phyloP scores from a whole-genome alignment of 2,329 filamentous ascomycete species.

The Fusarium coffeatum region DNA sequence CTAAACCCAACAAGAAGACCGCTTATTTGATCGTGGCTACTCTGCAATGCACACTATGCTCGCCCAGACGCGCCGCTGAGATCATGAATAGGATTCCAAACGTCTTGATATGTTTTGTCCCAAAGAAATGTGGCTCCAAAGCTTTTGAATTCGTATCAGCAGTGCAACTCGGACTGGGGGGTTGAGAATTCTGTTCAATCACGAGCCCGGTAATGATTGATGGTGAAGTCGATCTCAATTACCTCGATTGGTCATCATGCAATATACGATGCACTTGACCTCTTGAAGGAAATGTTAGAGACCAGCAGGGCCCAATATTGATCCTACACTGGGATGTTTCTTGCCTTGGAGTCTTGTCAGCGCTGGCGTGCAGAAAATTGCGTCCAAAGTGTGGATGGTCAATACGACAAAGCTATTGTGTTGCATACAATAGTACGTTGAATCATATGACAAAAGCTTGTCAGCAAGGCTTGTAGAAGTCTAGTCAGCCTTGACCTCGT shows the following conservation, averaged over 20 bases:
- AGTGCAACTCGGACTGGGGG: neutral
- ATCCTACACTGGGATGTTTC: neutral
- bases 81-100: neutral
- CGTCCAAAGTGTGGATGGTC: neutral
- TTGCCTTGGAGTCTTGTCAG: neutral
- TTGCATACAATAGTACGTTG: neutral
- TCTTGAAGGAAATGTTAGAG: neutral
- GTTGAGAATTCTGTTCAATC: neutral
- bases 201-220: neutral
- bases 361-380: neutral
- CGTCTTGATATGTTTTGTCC: neutral
- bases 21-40: neutral
- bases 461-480: neutral
- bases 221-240: neutral
- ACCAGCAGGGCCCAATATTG: neutral
- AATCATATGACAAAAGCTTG: neutral
- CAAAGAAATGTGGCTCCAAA: neutral
- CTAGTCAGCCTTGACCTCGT: neutral
- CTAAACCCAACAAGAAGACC: neutral
- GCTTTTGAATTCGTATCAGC: neutral
- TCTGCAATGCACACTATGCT: neutral
- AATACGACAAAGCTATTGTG: neutral
- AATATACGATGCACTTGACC: neutral
- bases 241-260: neutral
- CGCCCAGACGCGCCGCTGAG: conserved; percentile 1